These are phyloP conservation scores for Aureobasidium subglaciale DNA, from an alignment of 2,329 filamentous ascomycete species.

Conservation along the genomic window DNA sequence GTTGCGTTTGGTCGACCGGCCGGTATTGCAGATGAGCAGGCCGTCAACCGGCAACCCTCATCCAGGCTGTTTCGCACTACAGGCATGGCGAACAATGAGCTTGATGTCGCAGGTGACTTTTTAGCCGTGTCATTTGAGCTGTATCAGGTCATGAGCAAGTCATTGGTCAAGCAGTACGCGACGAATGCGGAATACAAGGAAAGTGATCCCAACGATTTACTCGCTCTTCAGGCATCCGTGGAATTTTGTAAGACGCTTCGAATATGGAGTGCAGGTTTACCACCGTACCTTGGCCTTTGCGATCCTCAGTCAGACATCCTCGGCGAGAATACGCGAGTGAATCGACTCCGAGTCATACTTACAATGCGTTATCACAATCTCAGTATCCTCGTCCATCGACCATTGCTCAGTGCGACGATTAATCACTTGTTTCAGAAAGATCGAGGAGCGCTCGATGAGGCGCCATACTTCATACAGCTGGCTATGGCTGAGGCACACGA, in stretches of 20 bases:
- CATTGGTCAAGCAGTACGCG: slow-evolving; percentile 18
- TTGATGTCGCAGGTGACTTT: not conserved
- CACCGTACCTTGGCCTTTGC: not conserved
- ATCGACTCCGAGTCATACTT: slow-evolving; percentile 38
- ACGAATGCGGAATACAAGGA: slow-evolving; percentile 33
- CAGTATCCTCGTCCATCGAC: slow-evolving; percentile 36
- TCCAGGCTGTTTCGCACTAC: not conserved
- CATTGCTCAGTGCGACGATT: slow-evolving; percentile 35
- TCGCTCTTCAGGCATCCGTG: slow-evolving; percentile 31
- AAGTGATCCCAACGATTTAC: slow-evolving; percentile 26
- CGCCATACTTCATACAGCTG: slow-evolving; percentile 19
- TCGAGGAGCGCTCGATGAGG: slow-evolving; percentile 3
- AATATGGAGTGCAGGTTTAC: not conserved
- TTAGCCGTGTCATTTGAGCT: not conserved
- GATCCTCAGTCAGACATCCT: not conserved
- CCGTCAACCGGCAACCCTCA: not conserved
- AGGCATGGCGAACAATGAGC: not conserved
- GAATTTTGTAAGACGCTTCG: slow-evolving; percentile 23
- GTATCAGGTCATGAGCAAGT: not conserved
- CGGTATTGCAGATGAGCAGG: slow-evolving; percentile 36
- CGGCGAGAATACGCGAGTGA: slow-evolving; percentile 12
- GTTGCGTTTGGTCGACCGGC: slow-evolving; percentile 47
- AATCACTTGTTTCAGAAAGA: slow-evolving; percentile 18
- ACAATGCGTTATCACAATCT: slow-evolving; percentile 38
- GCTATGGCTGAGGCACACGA: slow-evolving; percentile 21